Percentiles rank a stretch among this genome's conserved stretches.
Evolutionary conservation across 306 rosid genomes (phyloP).

Genomic region (Chamaecrista fasciculata): DNA sequence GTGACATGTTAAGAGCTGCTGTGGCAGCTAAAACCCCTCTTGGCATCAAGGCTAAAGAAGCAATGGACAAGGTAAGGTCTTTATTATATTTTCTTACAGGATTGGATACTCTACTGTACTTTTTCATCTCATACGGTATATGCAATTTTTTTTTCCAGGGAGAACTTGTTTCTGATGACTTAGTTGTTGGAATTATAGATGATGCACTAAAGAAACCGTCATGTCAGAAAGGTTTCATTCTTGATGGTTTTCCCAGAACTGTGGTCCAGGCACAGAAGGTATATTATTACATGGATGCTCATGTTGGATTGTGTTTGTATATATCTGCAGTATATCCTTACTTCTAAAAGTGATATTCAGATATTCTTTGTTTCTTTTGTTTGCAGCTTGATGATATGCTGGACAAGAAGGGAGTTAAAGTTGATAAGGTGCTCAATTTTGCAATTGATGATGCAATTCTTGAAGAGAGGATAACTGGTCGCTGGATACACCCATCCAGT

Average conservation of each 20-base stretch:
- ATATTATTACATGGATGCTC: too few relatives aligned
- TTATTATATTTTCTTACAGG: neutral
- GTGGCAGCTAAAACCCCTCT: conserved; percentile 74
- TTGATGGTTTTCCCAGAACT: conserved; percentile 84
- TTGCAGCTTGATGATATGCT: conserved; percentile 76
- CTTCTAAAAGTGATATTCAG: neutral
- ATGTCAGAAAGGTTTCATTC: conserved; percentile 84
- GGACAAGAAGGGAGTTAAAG: conserved; percentile 53
- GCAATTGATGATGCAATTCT: conserved; percentile 75
- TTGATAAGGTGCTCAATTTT: conserved; percentile 90
- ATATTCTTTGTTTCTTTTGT: neutral
- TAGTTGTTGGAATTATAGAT: conserved; percentile 80
- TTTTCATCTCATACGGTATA: conserved; percentile 17
- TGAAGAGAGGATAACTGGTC: conserved; percentile 94
- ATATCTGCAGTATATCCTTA: neutral
- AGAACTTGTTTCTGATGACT: conserved; percentile 82
- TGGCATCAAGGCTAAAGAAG: conserved; percentile 74
- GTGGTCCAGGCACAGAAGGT: conserved; percentile 86
- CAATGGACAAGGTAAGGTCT: conserved; percentile 62
- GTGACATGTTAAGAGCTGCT: conserved; percentile 77
- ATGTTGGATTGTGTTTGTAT: neutral
- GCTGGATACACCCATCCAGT: conserved; percentile 93
- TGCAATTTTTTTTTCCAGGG: conserved; percentile 52
- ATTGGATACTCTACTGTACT: neutral
- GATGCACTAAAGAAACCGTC: conserved; percentile 84